Base-by-base conservation (phyloP, 2,329 filamentous ascomycete species). In the Monilinia fructicola region DNA sequence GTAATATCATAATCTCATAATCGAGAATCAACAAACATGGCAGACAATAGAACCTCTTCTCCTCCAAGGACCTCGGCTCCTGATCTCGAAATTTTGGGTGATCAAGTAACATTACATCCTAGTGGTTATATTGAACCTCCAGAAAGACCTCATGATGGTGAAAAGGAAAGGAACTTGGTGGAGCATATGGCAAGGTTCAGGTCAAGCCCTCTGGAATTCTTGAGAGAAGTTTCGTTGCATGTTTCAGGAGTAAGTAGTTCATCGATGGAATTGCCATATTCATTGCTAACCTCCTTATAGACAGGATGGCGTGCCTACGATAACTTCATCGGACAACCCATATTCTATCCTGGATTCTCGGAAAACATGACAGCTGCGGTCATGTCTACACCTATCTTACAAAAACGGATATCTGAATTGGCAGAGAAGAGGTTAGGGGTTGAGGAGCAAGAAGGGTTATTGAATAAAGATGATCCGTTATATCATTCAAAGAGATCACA, bases 291-390 rank as follows among this genome's bases (percentile, higher is more conserved):
- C 9, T n/a, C 16, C 42, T 16, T 21, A 6, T 18, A 67, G 65
- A 90, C 91, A 61, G 94, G 93, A 77, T 99, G 95, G 95, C 91
- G 95, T 69, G 92, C 91, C 68, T 99, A 99, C 80, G 92, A 98
- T 75, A 82, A 90, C 69, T 85, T 93, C 69, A 89, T 98, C 73
- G 95, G 95, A 28, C 93, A 97, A 77, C 92, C 93, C 12, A 89
- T 97, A 70, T 98, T 94, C 81, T 99, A 97, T 78, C 80, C 89
- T 0, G 95, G 95, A 35, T 99, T 97, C 79, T 90, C 89, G 38
- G 94, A 97, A 70, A 88, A 92, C 67, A 97, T 99, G 86, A 96
- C 91, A 79, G 81, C 82, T 28, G 83, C 85, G 73, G 90, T 98
- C 38, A 81, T 97, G 73, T 87, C 84, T 21, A 92, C 91, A 46